These are phyloP conservation scores for Pseudotsuga menziesii DNA, from an alignment of 75 land plant species.

Conservation along the genomic window DNA sequence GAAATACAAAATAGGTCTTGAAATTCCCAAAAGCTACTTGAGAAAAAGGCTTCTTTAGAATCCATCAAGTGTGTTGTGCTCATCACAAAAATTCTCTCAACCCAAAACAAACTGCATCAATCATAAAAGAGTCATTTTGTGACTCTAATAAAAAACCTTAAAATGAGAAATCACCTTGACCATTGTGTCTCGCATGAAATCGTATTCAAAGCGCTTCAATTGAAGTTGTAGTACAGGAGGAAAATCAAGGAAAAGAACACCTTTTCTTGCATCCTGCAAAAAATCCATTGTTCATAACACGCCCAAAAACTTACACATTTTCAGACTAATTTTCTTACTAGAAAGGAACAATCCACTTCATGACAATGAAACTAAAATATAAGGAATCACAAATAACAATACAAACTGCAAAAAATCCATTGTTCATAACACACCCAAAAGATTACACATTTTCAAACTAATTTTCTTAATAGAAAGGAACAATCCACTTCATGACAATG, in stretches of 20 bases:
- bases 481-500: too few relatives aligned
- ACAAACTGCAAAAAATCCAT: too few relatives aligned
- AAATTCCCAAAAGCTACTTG: not conserved
- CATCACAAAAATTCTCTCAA: not conserved
- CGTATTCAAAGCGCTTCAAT: conserved; percentile 89
- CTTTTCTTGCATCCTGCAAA: conserved; percentile 57
- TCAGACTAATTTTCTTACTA: not conserved
- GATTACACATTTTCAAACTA: too few relatives aligned
- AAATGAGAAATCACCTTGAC: conserved; percentile 52
- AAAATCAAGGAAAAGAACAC: conserved; percentile 83
- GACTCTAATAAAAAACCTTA: not conserved
- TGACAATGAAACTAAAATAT: too few relatives aligned
- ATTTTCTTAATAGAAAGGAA: too few relatives aligned
- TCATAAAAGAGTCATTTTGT: not conserved
- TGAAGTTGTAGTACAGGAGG: conserved; percentile 93
- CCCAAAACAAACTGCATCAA: not conserved
- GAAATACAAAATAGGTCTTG: not conserved
- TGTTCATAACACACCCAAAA: too few relatives aligned
- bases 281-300: not conserved
- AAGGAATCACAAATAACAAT: not conserved
- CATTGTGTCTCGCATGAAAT: conserved; percentile 85
- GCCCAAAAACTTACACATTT: not conserved
- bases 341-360: not conserved
- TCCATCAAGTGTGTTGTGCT: too few relatives aligned
- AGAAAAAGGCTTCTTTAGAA: not conserved